These are phyloP conservation scores for Fonsecaea monophora DNA, from an alignment of 2,329 filamentous ascomycete species.

Conservation along the genomic window DNA sequence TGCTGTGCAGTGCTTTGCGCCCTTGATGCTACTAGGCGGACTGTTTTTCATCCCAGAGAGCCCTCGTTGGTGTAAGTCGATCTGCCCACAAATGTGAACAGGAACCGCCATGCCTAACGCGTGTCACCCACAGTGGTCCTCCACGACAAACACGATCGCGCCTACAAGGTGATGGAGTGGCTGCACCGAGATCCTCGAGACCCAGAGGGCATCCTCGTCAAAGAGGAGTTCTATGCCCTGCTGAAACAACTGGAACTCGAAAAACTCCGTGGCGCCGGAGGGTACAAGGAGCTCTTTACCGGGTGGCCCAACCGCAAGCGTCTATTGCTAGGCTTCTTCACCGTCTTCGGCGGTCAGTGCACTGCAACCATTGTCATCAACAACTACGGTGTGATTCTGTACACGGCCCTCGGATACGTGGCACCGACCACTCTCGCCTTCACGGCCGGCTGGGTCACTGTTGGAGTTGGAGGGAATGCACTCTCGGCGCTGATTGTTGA, in stretches of 20 bases:
- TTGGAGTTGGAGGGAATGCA: conserved; percentile 18
- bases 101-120: neutral
- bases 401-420: conserved; percentile 20
- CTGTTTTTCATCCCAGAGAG: conserved; percentile 44
- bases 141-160: conserved; percentile 35
- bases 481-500: conserved; percentile 22
- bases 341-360: conserved; percentile 19
- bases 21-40: conserved; percentile 46
- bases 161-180: conserved; percentile 31
- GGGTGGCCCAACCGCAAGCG: conserved; percentile 20
- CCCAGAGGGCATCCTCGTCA: conserved; percentile 16
- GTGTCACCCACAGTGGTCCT: conserved; percentile 29
- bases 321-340: conserved; percentile 11
- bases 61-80: conserved; percentile 33
- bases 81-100: neutral
- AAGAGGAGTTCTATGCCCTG: conserved; percentile 20
- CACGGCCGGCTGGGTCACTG: conserved; percentile 17
- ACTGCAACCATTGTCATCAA: conserved; percentile 22
- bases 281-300: conserved; percentile 12
- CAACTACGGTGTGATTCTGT: conserved; percentile 27
- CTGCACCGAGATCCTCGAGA: conserved; percentile 33
- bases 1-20: conserved; percentile 15
- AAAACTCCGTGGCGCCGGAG: neutral
- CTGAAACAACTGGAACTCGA: conserved; percentile 22
- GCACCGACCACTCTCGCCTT: conserved; percentile 11